Evolutionary conservation across 2,329 filamentous ascomycete species (phyloP).

Genomic region (Cercospora nicotianae): DNA sequence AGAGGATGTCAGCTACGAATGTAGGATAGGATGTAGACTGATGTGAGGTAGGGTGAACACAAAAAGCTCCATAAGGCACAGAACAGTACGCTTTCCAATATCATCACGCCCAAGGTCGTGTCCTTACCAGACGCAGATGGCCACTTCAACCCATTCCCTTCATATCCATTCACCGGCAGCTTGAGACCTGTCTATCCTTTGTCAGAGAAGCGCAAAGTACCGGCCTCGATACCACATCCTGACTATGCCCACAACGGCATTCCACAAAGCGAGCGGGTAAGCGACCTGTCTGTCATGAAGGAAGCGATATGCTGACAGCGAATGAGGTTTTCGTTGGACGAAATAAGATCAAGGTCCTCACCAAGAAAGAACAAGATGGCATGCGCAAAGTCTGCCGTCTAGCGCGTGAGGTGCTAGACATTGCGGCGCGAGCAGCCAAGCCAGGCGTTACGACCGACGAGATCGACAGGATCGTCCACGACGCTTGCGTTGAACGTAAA

Average conservation of each 20-base stretch:
- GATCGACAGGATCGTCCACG: constrained; percentile 92
- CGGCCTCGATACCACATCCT: constrained; percentile 76
- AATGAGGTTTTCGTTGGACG: constrained; percentile 56
- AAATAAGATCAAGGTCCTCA: constrained; percentile 80
- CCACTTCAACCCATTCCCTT: constrained; percentile 87
- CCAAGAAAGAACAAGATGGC: constrained; percentile 74
- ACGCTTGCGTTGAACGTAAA: constrained; percentile 88
- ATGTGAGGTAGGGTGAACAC: constrained; percentile 65
- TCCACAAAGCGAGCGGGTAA: constrained; percentile 68
- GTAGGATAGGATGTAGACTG: constrained; percentile 15
- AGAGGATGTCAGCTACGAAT: constrained; percentile 28
- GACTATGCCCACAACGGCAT: constrained; percentile 88
- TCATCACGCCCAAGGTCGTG: constrained; percentile 74
- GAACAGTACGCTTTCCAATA: constrained; percentile 67
- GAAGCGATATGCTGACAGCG: constrained; percentile 6
- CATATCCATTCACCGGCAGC: constrained; percentile 76
- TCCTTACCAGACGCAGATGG: constrained; percentile 88
- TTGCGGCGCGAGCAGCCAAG: constrained; percentile 76
- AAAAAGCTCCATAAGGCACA: constrained; percentile 83
- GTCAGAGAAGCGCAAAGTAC: constrained; percentile 69
- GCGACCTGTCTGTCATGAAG: constrained; percentile 2
- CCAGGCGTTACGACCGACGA: constrained; percentile 96
- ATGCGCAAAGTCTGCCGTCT: constrained; percentile 92
- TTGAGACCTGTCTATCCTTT: constrained; percentile 74
- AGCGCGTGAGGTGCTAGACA: constrained; percentile 87